Percentiles rank a stretch among this genome's conserved stretches.
Evolutionary conservation across 202 grass and related monocot genomes (phyloP).

Genomic region (Zoysia matrella): DNA sequence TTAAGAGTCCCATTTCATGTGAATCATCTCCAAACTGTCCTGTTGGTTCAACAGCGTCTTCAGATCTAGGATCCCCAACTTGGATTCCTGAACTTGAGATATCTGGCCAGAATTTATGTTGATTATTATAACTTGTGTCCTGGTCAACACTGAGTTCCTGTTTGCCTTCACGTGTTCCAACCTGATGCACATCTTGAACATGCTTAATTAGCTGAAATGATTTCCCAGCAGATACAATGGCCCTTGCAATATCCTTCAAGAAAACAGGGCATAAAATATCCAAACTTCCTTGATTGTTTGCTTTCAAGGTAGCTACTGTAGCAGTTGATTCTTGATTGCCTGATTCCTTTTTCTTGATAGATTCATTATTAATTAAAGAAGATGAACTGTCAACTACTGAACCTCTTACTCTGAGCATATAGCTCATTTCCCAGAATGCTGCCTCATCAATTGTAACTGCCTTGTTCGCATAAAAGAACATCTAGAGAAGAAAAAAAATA

Average conservation of each 20-base stretch:
- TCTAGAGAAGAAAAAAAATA: constrained; percentile 54
- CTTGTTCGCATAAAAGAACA: constrained; percentile 89
- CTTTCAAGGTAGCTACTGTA: constrained; percentile 37
- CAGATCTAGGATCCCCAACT: constrained; percentile 28
- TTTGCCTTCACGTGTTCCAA: constrained; percentile 37
- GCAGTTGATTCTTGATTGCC: constrained; percentile 44
- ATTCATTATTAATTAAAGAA: constrained; percentile 34
- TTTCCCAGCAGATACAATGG: constrained; percentile 95
- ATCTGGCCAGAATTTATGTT: constrained; percentile 34
- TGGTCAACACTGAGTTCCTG: constrained; percentile 34
- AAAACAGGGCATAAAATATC: constrained; percentile 71
- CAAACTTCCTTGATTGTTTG: constrained; percentile 43
- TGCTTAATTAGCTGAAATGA: constrained; percentile 92
- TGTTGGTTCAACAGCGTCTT: constrained; percentile 42
- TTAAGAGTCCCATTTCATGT: constrained; percentile 68
- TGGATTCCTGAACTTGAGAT: constrained; percentile 28
- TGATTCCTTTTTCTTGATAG: constrained; percentile 54
- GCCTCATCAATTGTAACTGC: constrained; percentile 82
- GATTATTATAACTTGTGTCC: constrained; percentile 23
- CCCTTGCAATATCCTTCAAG: constrained; percentile 69
- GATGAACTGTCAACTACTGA: constrained; percentile 38
- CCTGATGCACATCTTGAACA: constrained; percentile 50
- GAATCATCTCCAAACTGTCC: constrained; percentile 53
- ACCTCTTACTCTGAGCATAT: constrained; percentile 71
- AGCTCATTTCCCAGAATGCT: constrained; percentile 95